phyloP scores from a whole-genome alignment of 176 grass and related monocot genomes.

The Eleusine coracana region DNA sequence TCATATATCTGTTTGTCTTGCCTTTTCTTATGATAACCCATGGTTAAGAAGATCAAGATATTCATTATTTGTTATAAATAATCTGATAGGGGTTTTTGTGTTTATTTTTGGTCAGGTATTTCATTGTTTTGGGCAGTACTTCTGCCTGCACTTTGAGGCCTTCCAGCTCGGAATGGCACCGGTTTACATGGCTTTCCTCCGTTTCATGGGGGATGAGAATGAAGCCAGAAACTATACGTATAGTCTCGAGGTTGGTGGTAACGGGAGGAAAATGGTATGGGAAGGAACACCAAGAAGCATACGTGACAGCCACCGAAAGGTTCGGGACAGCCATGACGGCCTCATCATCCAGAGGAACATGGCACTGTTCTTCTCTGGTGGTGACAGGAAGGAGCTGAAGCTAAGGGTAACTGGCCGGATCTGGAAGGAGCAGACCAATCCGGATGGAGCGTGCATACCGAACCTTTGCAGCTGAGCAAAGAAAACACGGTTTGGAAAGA shows the following conservation, averaged over 20 bases:
- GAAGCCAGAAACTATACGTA: conserved; percentile 86
- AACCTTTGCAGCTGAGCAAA: conserved; percentile 72
- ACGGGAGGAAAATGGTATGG: conserved; percentile 86
- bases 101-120: conserved; percentile 61
- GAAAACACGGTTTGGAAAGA: background rate
- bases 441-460: conserved; percentile 64
- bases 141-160: conserved; percentile 88
- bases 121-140: conserved; percentile 91
- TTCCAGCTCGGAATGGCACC: conserved; percentile 88
- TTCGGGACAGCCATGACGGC: conserved; percentile 84
- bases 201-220: conserved; percentile 92
- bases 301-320: conserved; percentile 76
- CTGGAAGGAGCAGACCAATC: conserved; percentile 74
- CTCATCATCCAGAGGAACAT: conserved; percentile 93
- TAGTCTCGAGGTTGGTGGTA: conserved; percentile 73
- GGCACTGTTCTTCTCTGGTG: conserved; percentile 81
- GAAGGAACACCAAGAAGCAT: conserved; percentile 87
- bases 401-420: conserved; percentile 75
- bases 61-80: background rate
- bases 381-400: conserved; percentile 73
- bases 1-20: background rate
- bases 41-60: background rate
- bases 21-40: background rate
- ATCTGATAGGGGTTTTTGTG: background rate
- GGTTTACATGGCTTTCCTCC: conserved; percentile 91